Base-by-base conservation (phyloP, 495 filamentous ascomycete genomes). In the Lichenothelia convexa region DNA sequence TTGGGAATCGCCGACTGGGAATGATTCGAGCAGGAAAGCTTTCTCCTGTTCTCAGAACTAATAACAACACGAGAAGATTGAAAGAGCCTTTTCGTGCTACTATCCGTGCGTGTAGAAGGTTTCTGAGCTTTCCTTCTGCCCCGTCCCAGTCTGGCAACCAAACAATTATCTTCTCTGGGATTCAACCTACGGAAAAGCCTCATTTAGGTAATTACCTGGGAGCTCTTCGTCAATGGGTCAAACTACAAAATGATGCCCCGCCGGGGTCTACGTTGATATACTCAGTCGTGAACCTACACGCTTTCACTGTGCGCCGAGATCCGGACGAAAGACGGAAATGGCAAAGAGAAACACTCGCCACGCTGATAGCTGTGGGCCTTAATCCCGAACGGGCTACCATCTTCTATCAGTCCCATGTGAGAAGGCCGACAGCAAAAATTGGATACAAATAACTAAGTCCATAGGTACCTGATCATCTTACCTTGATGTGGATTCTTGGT, bases 161-260 rank as follows among this genome's bases (percentile, higher is more conserved):
- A n/a, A n/a, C n/a, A n/a, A n/a, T 75, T 20, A 63, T 97, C 42
- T 95, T 95, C 63, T 95, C 91, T 7, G 89, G 84, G 20, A 95
- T 97, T 43, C 89, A 97, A 49, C 91, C 89, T 13, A 95, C 89
- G 4, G 89, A 86, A 3, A 59, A 92, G 7, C 91, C 89, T n/a
- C 91, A 95, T 52, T 62, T 97, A 21, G 89, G 89, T 11, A 97
- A 97, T 56, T 95, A 95, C 52, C 66, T 94, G 6, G 89, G 89
- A 9, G 91, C 89, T n/a, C 59, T 97, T 36, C 67, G 70, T 20
- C 69, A 80, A 62, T 97, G 89, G 89, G 75, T 75, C 23, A 60
- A 63, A 39, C 58, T 94, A 4, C 85, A 94, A 45, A 63, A 86
- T 49, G 55, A 62, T 12, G 59, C 73, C 0, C 38, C 53, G 0